phyloP scores from a whole-genome alignment of 1,284 basidiomycete genomes.

The Hemileccinum hortonii region DNA sequence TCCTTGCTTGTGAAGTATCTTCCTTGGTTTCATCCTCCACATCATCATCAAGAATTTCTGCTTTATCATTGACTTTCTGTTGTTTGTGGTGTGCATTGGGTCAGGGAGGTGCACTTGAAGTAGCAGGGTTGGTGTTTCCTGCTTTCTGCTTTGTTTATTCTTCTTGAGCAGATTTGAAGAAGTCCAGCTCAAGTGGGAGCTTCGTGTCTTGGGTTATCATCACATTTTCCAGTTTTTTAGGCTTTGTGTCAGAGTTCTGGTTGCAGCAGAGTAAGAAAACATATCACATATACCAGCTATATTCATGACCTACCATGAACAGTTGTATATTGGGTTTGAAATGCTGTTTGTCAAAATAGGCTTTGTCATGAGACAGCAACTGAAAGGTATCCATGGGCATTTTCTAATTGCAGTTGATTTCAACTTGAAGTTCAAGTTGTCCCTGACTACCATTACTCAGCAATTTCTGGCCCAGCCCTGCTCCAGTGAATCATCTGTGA shows the following conservation, averaged over 20 bases:
- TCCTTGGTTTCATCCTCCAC: conserved; percentile 32
- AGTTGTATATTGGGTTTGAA: conserved; percentile 73
- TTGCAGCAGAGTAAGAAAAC: conserved; percentile 21
- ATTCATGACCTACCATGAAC: conserved; percentile 54
- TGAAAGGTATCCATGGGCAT: conserved; percentile 69
- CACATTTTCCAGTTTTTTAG: conserved; percentile 12
- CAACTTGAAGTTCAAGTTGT: background rate
- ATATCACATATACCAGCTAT: background rate
- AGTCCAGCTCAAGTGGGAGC: conserved; percentile 80
- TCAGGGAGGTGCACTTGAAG: conserved; percentile 14
- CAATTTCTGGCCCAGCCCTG: conserved; percentile 13
- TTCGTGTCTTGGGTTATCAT: conserved; percentile 37
- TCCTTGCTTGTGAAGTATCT: conserved; percentile 39
- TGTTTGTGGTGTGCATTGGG: conserved; percentile 37
- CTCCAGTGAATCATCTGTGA: background rate
- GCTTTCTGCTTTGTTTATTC: conserved; percentile 51
- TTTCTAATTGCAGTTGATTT: background rate
- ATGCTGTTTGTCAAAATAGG: conserved; percentile 74
- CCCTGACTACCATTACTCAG: conserved; percentile 1
- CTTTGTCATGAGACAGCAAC: conserved; percentile 73
- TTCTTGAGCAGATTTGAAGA: conserved; percentile 79
- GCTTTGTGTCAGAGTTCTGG: conserved; percentile 29
- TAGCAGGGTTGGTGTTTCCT: conserved; percentile 11
- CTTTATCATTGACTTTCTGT: conserved; percentile 33
- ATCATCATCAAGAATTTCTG: conserved; percentile 29